Percentiles rank a stretch among this genome's conserved stretches.
These are phyloP conservation scores for Aspergillus hancockii DNA, from an alignment of 495 filamentous ascomycete species.

Conservation along the genomic window DNA sequence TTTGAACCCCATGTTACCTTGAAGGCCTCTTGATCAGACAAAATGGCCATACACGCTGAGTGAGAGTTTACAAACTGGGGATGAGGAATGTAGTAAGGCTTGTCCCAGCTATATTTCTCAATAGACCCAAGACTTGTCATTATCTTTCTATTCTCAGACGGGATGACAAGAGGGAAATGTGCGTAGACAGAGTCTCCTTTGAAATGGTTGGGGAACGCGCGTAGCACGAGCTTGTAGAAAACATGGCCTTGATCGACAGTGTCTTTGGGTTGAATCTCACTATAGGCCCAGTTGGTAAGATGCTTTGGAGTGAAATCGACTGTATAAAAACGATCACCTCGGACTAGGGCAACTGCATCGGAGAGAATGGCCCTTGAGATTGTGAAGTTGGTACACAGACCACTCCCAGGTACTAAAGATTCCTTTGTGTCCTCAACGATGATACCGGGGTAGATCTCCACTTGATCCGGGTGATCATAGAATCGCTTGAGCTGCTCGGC, in stretches of 20 bases:
- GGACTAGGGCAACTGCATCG: constrained; percentile 81
- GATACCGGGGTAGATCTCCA: constrained; percentile 81
- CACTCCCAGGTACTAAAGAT: constrained; percentile 73
- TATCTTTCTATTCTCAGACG: constrained; percentile 53
- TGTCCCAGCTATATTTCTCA: constrained; percentile 54
- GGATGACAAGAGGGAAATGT: constrained; percentile 61
- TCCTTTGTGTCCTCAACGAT: constrained; percentile 80
- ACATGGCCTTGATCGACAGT: constrained; percentile 57
- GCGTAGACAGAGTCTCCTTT: constrained; percentile 56
- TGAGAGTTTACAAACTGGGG: constrained; percentile 50
- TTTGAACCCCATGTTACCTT: constrained; percentile 58
- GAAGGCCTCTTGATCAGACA: constrained; percentile 53
- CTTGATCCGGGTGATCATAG: constrained; percentile 77
- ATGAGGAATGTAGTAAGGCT: constrained; percentile 35
- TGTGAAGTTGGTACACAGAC: constrained; percentile 79
- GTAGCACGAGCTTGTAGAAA: constrained; percentile 61
- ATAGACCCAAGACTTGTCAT: constrained; percentile 43
- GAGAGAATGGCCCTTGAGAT: constrained; percentile 81
- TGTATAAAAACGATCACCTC: constrained; percentile 87
- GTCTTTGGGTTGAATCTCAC: constrained; percentile 49
- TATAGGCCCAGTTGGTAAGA: constrained; percentile 80
- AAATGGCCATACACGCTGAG: constrained; percentile 46
- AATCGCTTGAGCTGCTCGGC: constrained; percentile 69
- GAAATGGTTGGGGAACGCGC: constrained; percentile 62
- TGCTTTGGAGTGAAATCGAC: constrained; percentile 69